Percentiles rank a stretch among this genome's conserved stretches.
phyloP scores from a whole-genome alignment of 2,329 filamentous ascomycete genomes.

The Teratosphaeria epicoccoides region DNA sequence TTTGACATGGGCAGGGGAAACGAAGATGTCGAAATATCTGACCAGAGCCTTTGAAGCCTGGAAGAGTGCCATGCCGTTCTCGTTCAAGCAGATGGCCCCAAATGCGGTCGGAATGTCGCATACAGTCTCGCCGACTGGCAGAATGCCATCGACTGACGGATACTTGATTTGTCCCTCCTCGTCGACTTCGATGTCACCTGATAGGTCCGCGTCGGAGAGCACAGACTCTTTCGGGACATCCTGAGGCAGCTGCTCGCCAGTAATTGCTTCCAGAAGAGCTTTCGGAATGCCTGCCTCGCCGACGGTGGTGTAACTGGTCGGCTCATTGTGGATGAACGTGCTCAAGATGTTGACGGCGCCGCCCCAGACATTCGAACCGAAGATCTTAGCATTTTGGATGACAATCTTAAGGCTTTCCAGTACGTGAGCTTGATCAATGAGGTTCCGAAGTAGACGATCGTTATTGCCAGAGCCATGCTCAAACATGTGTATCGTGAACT shows the following conservation, averaged over 20 bases:
- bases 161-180: constrained; percentile 15
- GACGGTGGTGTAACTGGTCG: constrained; percentile 92
- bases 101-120: constrained; percentile 76
- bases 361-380: constrained; percentile 92
- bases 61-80: constrained; percentile 77
- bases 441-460: constrained; percentile 78
- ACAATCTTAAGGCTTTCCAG: constrained; percentile 70
- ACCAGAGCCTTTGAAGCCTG: constrained; percentile 71
- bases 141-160: constrained; percentile 47
- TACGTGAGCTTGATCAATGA: constrained; percentile 85
- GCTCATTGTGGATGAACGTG: constrained; percentile 97
- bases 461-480: constrained; percentile 70
- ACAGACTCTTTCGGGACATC: constrained; percentile 9
- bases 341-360: constrained; percentile 84
- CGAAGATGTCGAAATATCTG: constrained; percentile 91
- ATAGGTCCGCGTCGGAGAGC: constrained; percentile 7
- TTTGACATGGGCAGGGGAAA: constrained; percentile 79
- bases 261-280: constrained; percentile 75
- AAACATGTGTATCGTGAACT: constrained; percentile 95
- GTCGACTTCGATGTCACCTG: constrained; percentile 15
- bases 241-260: constrained; percentile 24
- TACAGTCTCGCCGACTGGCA: constrained; percentile 83
- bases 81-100: constrained; percentile 87
- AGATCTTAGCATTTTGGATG: constrained; percentile 66
- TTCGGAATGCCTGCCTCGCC: constrained; percentile 86